Percentiles rank a stretch among this genome's conserved stretches.
Evolutionary conservation across 2,329 filamentous ascomycete genomes (phyloP).

Genomic region (Ceratocystis cubensis): DNA sequence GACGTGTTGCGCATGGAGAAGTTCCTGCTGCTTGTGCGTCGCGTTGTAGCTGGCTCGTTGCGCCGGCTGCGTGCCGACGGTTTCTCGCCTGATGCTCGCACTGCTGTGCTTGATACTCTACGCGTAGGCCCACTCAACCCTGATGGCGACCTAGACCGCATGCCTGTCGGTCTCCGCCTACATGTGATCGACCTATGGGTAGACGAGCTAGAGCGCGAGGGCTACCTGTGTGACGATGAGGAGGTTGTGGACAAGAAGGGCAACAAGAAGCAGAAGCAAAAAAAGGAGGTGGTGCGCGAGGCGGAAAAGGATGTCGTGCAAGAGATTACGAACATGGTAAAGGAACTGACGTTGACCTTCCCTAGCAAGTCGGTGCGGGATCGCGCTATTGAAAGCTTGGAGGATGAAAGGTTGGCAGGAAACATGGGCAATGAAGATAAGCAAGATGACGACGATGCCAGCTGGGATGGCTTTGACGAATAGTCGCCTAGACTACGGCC

Average conservation of each 20-base stretch:
- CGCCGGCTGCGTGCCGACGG: slow-evolving; percentile 13
- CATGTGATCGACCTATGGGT: slow-evolving; percentile 86
- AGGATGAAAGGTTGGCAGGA: slow-evolving; percentile 60
- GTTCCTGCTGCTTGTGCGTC: slow-evolving; percentile 72
- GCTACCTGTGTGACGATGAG: slow-evolving; percentile 36
- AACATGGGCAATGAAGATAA: slow-evolving; percentile 31
- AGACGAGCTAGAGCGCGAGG: slow-evolving; percentile 69
- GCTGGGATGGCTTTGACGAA: slow-evolving; percentile 60
- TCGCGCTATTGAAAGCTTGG: slow-evolving; percentile 56
- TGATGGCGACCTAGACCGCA: slow-evolving; percentile 37
- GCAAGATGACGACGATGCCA: slow-evolving; percentile 37
- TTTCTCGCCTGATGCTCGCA: slow-evolving; percentile 1
- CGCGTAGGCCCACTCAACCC: slow-evolving; percentile 28
- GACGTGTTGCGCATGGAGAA: slow-evolving; percentile 80
- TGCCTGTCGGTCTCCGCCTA: slow-evolving; percentile 73
- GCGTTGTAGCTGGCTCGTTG: slow-evolving; percentile 63
- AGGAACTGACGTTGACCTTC: slow-evolving; percentile 40
- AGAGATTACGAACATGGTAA: slow-evolving; percentile 44
- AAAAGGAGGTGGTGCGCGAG: slow-evolving; percentile 15
- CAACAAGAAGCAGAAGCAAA: slow-evolving; percentile 27
- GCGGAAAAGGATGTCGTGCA: slow-evolving; percentile 42
- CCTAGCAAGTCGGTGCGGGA: slow-evolving; percentile 59
- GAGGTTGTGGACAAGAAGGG: slow-evolving; percentile 27
- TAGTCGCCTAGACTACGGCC: slow-evolving; percentile 25
- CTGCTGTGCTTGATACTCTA: slow-evolving; percentile 25